These are phyloP conservation scores for Terfezia claveryi DNA, from an alignment of 495 filamentous ascomycete genomes.

Conservation along the genomic window DNA sequence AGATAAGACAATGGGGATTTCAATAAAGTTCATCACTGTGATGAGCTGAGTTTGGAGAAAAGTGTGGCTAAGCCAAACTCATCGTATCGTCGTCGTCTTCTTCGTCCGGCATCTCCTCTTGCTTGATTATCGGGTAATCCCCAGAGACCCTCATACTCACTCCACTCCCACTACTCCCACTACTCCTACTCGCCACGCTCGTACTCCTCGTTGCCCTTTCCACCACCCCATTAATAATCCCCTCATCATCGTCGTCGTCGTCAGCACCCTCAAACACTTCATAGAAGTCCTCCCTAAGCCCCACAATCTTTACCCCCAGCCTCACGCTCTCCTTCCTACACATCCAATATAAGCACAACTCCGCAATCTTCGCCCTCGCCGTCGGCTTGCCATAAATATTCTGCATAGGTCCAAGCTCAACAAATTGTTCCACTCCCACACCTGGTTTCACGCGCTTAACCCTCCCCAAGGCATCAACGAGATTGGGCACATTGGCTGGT, in stretches of 20 bases:
- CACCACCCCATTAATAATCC: background rate
- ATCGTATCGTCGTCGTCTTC: too few relatives aligned
- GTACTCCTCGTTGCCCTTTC: background rate
- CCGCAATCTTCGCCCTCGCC: slow-evolving; percentile 13
- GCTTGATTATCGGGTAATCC: too few relatives aligned
- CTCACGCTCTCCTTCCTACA: slow-evolving; percentile 11
- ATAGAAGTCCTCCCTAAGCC: background rate
- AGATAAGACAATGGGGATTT: too few relatives aligned
- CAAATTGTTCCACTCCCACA: slow-evolving; percentile 3
- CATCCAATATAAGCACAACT: slow-evolving; percentile 9
- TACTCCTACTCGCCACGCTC: background rate
- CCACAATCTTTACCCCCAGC: slow-evolving; percentile 7
- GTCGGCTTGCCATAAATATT: slow-evolving; percentile 15
- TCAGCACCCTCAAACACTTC: background rate
- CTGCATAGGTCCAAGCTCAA: slow-evolving; percentile 12
- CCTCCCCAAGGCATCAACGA: slow-evolving; percentile 12
- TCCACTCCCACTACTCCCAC: too few relatives aligned
- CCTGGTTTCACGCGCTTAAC: slow-evolving; percentile 5
- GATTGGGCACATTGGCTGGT: slow-evolving; percentile 5
- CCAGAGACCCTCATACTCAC: too few relatives aligned
- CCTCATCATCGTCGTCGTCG: background rate
- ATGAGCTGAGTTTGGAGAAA: too few relatives aligned
- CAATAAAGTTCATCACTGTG: too few relatives aligned
- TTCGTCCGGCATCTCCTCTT: too few relatives aligned
- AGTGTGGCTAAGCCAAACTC: too few relatives aligned